phyloP scores from a whole-genome alignment of 352 stramenopile species.

The Lagenidium sp. region DNA sequence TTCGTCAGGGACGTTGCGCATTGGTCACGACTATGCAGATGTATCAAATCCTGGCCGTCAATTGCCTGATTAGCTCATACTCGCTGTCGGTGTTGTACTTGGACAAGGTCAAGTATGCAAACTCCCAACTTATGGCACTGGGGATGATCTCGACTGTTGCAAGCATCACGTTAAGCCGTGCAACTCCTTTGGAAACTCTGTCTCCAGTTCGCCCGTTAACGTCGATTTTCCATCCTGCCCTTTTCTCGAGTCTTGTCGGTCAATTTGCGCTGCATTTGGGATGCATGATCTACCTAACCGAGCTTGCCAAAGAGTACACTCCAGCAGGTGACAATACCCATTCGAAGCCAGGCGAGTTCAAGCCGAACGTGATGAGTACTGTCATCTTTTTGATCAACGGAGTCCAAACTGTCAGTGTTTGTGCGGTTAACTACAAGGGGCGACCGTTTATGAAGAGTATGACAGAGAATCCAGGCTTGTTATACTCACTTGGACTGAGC shows the following conservation, averaged over 20 bases:
- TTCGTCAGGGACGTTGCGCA: slow-evolving; percentile 97
- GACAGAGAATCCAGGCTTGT: slow-evolving; percentile 93
- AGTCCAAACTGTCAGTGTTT: slow-evolving; percentile 96
- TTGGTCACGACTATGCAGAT: slow-evolving; percentile 99
- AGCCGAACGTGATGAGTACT: slow-evolving; percentile 97
- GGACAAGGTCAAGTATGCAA: slow-evolving; percentile 98
- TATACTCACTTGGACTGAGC: slow-evolving; percentile 85
- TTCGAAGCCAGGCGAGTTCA: slow-evolving; percentile 88
- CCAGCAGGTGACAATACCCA: slow-evolving; percentile 67
- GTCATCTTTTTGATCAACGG: slow-evolving; percentile 97
- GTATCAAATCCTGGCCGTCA: slow-evolving; percentile 98
- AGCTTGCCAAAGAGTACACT: slow-evolving; percentile 88
- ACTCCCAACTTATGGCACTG: slow-evolving; percentile 92
- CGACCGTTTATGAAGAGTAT: slow-evolving; percentile 98
- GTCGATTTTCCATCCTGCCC: slow-evolving; percentile 93
- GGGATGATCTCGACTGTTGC: slow-evolving; percentile 83
- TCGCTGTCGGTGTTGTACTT: slow-evolving; percentile 98
- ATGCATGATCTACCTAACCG: slow-evolving; percentile 90
- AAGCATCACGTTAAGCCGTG: slow-evolving; percentile 82
- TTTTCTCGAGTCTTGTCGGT: slow-evolving; percentile 91
- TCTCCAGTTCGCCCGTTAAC: slow-evolving; percentile 89
- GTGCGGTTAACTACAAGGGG: slow-evolving; percentile 98
- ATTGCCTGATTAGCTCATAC: slow-evolving; percentile 98
- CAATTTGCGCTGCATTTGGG: slow-evolving; percentile 96
- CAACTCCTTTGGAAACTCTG: slow-evolving; percentile 92